Base-by-base conservation (phyloP, 371 early-diverging fungal genomes). In the Encephalitozoon romaleae region DNA sequence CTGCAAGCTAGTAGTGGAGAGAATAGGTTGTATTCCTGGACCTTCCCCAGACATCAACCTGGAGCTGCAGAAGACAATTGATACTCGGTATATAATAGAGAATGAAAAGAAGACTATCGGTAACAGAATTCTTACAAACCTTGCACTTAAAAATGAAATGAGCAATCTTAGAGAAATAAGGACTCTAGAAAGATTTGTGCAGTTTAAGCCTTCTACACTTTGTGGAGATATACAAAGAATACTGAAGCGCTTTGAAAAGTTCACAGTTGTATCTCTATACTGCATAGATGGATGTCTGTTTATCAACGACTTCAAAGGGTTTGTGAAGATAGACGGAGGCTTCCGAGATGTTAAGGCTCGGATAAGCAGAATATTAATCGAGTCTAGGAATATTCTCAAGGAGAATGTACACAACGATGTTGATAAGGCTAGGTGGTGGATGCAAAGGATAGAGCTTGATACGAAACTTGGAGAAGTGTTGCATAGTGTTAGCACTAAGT, bases 401-500 rank as follows among this genome's bases (percentile, higher is more conserved):
- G 55, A 49, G 30, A 78, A 78, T 30, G 64, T 52, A 38, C 15
- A 26, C 18, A 71, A 5, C 9, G 11, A 30, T 1, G 54, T 42
- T 21, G 54, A 68, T 25, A 70, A 66, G 69, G 63, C 34, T 49
- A 74, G 1, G 21, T 81, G 81, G 81, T 81, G 77, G 81, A 38
- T 32, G 12, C 38, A 77, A 32, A 72, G 81, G 68, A 67, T 63
- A 12, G 43, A 39, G 41, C 52, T 81, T 8, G 74, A 81, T 66
- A 67, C 52, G 5, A 30, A 53, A 32, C 38, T 81, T n/a, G 49
- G 51, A 34, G 53, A 34, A 23, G 30, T 81, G 0, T 11, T 81
- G 18, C 25, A 26, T 9, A 34, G 12, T 28, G 32, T 72, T 15
- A 49, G 69, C n/a, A 18, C 3, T 21, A 18, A 54, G 25, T 39